A percentile compares a stretch with the other conserved stretches of the same genome.
phyloP scores from a whole-genome alignment of 495 filamentous ascomycete genomes.

The Beverwykella pulmonaria region DNA sequence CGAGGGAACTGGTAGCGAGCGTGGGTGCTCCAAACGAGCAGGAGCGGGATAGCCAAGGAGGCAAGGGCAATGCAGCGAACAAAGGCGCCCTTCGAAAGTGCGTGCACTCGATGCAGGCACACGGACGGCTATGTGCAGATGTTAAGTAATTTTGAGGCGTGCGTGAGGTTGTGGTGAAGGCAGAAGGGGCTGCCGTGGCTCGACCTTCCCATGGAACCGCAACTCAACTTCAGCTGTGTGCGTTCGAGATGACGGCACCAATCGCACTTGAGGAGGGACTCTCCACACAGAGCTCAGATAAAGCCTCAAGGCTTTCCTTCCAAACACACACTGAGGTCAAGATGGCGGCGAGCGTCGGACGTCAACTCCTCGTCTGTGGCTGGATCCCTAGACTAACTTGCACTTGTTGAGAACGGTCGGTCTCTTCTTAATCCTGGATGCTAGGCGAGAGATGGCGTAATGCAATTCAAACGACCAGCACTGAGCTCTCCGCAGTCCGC shows the following conservation, averaged over 20 bases:
- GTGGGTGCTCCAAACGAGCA: constrained; percentile 4
- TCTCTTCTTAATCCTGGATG: constrained; percentile 16
- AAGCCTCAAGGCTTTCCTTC: no score
- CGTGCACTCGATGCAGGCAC: not conserved
- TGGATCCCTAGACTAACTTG: not conserved
- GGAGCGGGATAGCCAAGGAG: not conserved
- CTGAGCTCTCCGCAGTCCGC: constrained; percentile 2
- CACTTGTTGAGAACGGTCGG: not conserved
- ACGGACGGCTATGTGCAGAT: not conserved
- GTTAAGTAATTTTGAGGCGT: not conserved
- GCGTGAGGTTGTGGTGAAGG: not conserved
- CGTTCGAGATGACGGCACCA: not conserved
- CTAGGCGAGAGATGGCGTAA: constrained; percentile 28
- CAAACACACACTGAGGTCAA: not conserved
- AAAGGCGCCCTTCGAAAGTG: not conserved
- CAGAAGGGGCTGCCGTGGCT: not conserved
- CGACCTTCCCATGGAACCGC: not conserved
- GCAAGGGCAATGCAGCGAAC: not conserved
- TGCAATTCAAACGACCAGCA: not conserved
- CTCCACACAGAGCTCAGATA: not conserved
- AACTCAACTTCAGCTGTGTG: not conserved
- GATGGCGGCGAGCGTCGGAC: not conserved
- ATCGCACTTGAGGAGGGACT: no score
- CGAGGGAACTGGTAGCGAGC: constrained; percentile 13
- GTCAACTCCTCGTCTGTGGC: not conserved